Conservation (phyloP, 176 grass and related monocot species). For the Areca catechu region DNA sequence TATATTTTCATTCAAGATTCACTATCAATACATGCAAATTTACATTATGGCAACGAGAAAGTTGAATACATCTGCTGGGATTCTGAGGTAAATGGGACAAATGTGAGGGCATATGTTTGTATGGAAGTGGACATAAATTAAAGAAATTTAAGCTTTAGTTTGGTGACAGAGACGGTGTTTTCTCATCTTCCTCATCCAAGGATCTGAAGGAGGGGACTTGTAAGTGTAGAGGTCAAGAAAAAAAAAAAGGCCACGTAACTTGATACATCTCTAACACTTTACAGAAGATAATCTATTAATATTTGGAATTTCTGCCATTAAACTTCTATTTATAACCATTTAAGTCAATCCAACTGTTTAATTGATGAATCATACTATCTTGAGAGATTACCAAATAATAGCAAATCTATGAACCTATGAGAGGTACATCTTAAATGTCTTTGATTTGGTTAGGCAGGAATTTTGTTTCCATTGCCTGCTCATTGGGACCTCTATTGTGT, state of each 20-base stretch:
- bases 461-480: too few relatives aligned
- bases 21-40: constrained; percentile 92
- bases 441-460: too few relatives aligned
- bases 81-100: constrained; percentile 84
- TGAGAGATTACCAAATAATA: too few relatives aligned
- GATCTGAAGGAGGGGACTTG: constrained; percentile 93
- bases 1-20: constrained; percentile 62
- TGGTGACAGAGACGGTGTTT: constrained; percentile 73
- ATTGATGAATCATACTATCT: too few relatives aligned
- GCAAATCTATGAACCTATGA: too few relatives aligned
- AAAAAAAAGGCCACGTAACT: constrained; percentile 85
- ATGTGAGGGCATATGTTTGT: constrained; percentile 80
- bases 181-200: constrained; percentile 87
- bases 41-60: constrained; percentile 85
- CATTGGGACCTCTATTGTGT: too few relatives aligned
- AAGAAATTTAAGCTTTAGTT: constrained; percentile 82
- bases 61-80: constrained; percentile 83
- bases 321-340: too few relatives aligned
- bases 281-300: too few relatives aligned
- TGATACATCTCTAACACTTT: background rate
- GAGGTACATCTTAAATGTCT: too few relatives aligned
- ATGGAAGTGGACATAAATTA: constrained; percentile 73
- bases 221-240: constrained; percentile 91
- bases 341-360: too few relatives aligned
- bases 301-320: too few relatives aligned